A percentile compares a stretch with the other conserved stretches of the same genome.
Evolutionary conservation across 1,284 basidiomycete species (phyloP).

Genomic region (Ustilago xerochloae): DNA sequence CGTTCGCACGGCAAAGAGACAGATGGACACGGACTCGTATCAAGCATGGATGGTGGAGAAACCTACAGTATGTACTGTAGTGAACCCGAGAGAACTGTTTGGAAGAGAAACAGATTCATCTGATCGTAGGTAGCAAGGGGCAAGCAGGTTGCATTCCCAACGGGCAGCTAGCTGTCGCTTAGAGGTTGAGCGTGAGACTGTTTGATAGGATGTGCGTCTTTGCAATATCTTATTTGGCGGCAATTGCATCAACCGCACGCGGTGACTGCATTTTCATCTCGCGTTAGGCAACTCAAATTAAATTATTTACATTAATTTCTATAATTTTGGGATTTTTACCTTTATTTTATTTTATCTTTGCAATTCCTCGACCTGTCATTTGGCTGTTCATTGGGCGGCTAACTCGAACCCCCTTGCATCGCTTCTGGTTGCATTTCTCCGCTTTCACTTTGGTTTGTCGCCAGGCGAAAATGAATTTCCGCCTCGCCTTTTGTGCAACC

Average conservation of each 20-base stretch:
- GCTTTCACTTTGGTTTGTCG: not conserved
- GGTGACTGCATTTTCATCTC: not conserved
- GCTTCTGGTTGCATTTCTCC: constrained; percentile 2
- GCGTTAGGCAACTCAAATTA: no score
- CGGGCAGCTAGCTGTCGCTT: not conserved
- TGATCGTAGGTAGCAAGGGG: not conserved
- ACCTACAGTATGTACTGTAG: no score
- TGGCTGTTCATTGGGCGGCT: constrained; percentile 6
- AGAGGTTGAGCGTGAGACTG: not conserved
- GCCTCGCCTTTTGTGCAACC: no score
- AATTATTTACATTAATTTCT: not conserved
- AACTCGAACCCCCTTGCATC: constrained; percentile 12
- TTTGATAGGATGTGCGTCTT: no score
- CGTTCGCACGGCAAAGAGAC: not conserved
- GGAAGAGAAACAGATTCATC: not conserved
- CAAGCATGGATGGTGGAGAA: no score
- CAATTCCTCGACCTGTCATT: no score
- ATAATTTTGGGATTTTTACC: no score
- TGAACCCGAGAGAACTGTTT: not conserved
- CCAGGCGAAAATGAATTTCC: no score
- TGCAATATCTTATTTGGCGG: not conserved
- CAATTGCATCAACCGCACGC: not conserved
- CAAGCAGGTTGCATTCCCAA: constrained; percentile 14
- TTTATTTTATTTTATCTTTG: not conserved
- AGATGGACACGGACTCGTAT: not conserved